Evolutionary conservation across 805 yeast genomes (phyloP).

Genomic region (Cyberlindnera maritima): DNA sequence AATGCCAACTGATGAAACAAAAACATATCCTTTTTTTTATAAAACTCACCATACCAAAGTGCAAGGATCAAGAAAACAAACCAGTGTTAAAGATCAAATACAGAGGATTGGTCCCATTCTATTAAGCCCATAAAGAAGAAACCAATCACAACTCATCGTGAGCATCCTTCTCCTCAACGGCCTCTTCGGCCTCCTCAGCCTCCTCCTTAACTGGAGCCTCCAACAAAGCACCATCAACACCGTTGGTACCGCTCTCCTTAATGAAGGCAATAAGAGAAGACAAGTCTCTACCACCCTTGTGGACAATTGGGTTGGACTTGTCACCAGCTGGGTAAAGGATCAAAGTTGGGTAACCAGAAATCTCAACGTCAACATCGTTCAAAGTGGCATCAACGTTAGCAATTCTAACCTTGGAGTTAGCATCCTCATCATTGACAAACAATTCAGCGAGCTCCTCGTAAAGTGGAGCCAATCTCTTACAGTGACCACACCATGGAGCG

Average conservation of each 20-base stretch:
- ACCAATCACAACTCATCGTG: constrained; percentile 15
- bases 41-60: too few species aligned
- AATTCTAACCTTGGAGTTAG: constrained; percentile 56
- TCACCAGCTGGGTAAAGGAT: constrained; percentile 87
- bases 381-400: constrained; percentile 88
- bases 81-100: too few species aligned
- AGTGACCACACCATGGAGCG: constrained; percentile 98
- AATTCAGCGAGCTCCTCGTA: constrained; percentile 83
- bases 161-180: constrained; percentile 9
- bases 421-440: constrained; percentile 49
- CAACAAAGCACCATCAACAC: constrained; percentile 52
- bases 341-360: constrained; percentile 91
- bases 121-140: too few species aligned
- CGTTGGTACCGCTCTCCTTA: constrained; percentile 60
- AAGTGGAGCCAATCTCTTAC: constrained; percentile 85
- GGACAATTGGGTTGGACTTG: constrained; percentile 62
- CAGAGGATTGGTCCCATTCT: too few species aligned
- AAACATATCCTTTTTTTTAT: too few species aligned
- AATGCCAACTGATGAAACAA: too few species aligned
- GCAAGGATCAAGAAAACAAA: too few species aligned
- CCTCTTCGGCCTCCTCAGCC: constrained; percentile 16
- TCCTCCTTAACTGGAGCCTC: constrained; percentile 24
- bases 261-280: constrained; percentile 71
- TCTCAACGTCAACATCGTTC: constrained; percentile 82
- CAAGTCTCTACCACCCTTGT: constrained; percentile 69